phyloP scores from a whole-genome alignment of 495 filamentous ascomycete genomes.

The Schizothecium vesticola region DNA sequence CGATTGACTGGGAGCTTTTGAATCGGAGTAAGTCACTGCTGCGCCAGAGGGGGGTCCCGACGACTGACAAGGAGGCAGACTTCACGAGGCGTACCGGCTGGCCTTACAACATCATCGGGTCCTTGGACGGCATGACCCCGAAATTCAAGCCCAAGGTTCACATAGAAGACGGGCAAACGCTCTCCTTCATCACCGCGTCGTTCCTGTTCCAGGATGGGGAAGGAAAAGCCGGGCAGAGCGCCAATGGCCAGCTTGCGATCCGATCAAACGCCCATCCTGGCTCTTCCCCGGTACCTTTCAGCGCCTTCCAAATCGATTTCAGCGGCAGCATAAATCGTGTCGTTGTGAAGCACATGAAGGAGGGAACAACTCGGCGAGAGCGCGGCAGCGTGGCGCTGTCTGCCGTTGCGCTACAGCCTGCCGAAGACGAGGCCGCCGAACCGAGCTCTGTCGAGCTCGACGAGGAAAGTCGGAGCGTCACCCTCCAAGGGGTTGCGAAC shows the following conservation, averaged over 20 bases:
- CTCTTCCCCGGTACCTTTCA: slow-evolving; percentile 60
- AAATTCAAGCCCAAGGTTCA: slow-evolving; percentile 59
- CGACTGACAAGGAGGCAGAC: slow-evolving; percentile 32
- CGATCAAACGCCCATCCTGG: slow-evolving; percentile 60
- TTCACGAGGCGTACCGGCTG: slow-evolving; percentile 58
- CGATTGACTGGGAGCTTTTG: slow-evolving; percentile 81
- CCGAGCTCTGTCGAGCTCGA: slow-evolving; percentile 23
- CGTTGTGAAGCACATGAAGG: slow-evolving; percentile 33
- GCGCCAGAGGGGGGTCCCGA: no score
- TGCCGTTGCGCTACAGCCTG: slow-evolving; percentile 11
- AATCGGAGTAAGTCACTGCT: slow-evolving; percentile 51
- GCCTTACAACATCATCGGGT: slow-evolving; percentile 69
- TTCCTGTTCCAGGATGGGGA: slow-evolving; percentile 70
- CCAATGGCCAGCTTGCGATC: slow-evolving; percentile 67
- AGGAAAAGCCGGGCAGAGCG: slow-evolving; percentile 77
- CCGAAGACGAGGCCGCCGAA: slow-evolving; percentile 18
- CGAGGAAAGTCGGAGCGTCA: slow-evolving; percentile 16
- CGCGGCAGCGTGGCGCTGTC: slow-evolving; percentile 11
- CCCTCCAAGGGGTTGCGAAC: slow-evolving; percentile 53
- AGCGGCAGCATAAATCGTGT: slow-evolving; percentile 64
- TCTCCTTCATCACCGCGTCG: slow-evolving; percentile 64
- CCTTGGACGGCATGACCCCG: slow-evolving; percentile 52
- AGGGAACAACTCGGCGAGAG: slow-evolving; percentile 5
- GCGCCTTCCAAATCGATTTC: slow-evolving; percentile 59
- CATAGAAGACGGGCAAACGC: slow-evolving; percentile 59